Conservation (phyloP, 805 yeast genomes). For the Suhomyces emberorum region DNA sequence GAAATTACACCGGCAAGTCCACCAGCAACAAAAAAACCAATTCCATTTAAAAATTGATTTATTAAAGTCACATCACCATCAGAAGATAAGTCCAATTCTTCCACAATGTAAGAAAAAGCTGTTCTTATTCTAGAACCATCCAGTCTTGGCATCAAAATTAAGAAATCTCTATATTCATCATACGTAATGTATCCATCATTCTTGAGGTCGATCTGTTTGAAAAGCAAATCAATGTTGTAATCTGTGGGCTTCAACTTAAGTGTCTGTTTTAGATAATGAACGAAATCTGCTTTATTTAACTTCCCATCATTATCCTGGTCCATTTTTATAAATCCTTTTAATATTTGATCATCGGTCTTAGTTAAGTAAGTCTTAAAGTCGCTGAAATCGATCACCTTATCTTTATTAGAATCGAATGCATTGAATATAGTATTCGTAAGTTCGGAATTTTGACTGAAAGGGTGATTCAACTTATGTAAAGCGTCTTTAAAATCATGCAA, state of each 20-base stretch:
- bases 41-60: slow-evolving; percentile 73
- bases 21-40: slow-evolving; percentile 91
- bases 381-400: slow-evolving; percentile 54
- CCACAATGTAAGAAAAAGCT: slow-evolving; percentile 77
- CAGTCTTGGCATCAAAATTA: slow-evolving; percentile 77
- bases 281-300: slow-evolving; percentile 63
- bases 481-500: slow-evolving; percentile 48
- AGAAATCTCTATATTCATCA: slow-evolving; percentile 82
- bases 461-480: slow-evolving; percentile 52
- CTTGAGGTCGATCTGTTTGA: slow-evolving; percentile 52
- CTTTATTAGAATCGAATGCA: slow-evolving; percentile 57
- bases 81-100: slow-evolving; percentile 74
- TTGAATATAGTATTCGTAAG: slow-evolving; percentile 57
- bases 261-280: slow-evolving; percentile 53
- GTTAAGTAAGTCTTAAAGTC: slow-evolving; percentile 65
- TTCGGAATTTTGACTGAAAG: slow-evolving; percentile 56
- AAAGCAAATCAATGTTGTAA: slow-evolving; percentile 52
- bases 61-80: slow-evolving; percentile 91
- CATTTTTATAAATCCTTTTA: slow-evolving; percentile 60
- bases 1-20: slow-evolving; percentile 95
- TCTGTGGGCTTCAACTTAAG: slow-evolving; percentile 54
- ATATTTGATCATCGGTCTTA: slow-evolving; percentile 69
- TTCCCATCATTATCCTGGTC: slow-evolving; percentile 75
- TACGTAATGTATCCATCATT: slow-evolving; percentile 69
- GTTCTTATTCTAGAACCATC: slow-evolving; percentile 76